A percentile compares a stretch with the other conserved stretches of the same genome.
These are phyloP conservation scores for Henningerozyma blattae DNA, from an alignment of 805 yeast genomes.

Conservation along the genomic window DNA sequence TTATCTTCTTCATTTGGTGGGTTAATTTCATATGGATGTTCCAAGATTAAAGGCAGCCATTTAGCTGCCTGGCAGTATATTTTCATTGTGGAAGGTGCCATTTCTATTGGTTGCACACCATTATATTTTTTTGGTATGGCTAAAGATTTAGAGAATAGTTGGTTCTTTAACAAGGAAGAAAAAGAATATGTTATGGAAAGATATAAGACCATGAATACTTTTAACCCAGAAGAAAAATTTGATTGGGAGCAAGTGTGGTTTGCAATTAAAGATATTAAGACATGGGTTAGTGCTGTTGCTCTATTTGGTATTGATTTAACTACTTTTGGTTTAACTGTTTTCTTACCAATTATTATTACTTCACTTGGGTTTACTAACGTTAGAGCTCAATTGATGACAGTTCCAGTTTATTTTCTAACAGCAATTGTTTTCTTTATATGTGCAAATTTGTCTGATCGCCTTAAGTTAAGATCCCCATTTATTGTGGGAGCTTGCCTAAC, in stretches of 20 bases:
- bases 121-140: constrained; percentile 28
- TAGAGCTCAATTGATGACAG: constrained; percentile 67
- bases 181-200: constrained; percentile 26
- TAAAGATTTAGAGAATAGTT: constrained; percentile 27
- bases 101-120: constrained; percentile 29
- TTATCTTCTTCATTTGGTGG: constrained; percentile 49
- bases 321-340: constrained; percentile 32
- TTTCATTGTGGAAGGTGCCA: constrained; percentile 37
- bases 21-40: constrained; percentile 35
- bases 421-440: constrained; percentile 51
- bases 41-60: constrained; percentile 27
- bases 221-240: constrained; percentile 26
- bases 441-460: constrained; percentile 53
- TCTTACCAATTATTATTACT: constrained; percentile 26
- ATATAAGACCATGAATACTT: constrained; percentile 24
- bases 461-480: constrained; percentile 33
- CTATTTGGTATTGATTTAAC: constrained; percentile 30
- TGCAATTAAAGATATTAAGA: constrained; percentile 21
- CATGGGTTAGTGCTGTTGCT: constrained; percentile 23
- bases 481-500: constrained; percentile 24
- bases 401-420: constrained; percentile 76
- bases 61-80: constrained; percentile 43
- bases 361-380: constrained; percentile 43
- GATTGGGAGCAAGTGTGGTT: constrained; percentile 26
- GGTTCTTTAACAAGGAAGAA: constrained; percentile 32